Base-by-base conservation (phyloP, 2,329 filamentous ascomycete species). In the Setomelanomma holmii region DNA sequence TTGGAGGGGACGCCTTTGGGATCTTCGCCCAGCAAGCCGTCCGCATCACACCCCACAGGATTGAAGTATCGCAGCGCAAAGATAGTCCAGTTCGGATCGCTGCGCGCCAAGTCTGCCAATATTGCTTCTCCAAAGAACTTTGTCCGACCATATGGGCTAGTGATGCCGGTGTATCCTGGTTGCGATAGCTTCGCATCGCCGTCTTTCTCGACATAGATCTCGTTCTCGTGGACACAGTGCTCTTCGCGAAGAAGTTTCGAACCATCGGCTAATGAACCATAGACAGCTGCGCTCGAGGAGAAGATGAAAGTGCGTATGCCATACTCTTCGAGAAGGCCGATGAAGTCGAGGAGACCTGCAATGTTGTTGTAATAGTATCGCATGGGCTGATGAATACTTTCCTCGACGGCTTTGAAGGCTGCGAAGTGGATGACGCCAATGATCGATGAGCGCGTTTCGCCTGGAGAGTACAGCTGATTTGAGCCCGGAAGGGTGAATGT, bases 81-180 rank as follows among this genome's bases (percentile, higher is more conserved):
- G 58, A 86, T 83, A n/a, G 78, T 80, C 83, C 84, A 86, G 16
- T 79, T 76, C 5, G 82, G 78, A 64, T 87, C 82, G 4, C 84
- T 80, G 16, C 75, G 71, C 4, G 83, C 84, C 16, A 85, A 67
- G 63, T 88, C 85, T 7, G 81, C 79, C 11, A 88, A 73, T 40
- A 88, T 87, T 5, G 84, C 84, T 66, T 87, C 86, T 50, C 82
- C 82, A 66, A 88, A 84, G 76, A 82, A 87, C 68, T 87, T 88
- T 3, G 84, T 83, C 44, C 85, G 79, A 10, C 84, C 85, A 61
- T 87, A 87, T 1, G 85, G 84, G 64, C 82, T 85, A 11, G 84
- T 85, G 49, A 87, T 78, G 2, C 51, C 57, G 2, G 38, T 49
- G 36, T 40, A 56, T 19, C 58, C 55, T 10, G 27, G 17, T 5